A percentile compares a stretch with the other conserved stretches of the same genome.
Conservation (phyloP, 768 basidiomycete species). For the Pulveroboletus sp. region DNA sequence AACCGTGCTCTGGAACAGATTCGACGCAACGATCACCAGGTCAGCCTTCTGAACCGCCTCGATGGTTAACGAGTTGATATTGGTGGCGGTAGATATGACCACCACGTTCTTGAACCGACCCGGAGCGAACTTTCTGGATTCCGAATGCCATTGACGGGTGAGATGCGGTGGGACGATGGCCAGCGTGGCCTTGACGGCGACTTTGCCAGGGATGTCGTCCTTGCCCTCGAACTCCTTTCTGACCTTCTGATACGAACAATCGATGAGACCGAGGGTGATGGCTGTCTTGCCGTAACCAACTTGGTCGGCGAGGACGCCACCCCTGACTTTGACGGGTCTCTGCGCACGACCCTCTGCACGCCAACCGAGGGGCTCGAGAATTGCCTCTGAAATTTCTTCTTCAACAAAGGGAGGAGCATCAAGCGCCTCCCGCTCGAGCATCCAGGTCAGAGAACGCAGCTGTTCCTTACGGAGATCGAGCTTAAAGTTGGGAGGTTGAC, state of each 20-base stretch:
- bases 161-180: constrained; percentile 89
- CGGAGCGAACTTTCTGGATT: constrained; percentile 74
- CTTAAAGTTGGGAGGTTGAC: constrained; percentile 76
- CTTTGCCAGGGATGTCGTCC: constrained; percentile 50
- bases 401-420: constrained; percentile 76
- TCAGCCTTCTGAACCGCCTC: constrained; percentile 77
- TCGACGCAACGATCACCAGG: constrained; percentile 81
- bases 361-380: constrained; percentile 85
- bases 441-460: constrained; percentile 88
- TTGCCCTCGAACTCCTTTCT: constrained; percentile 54
- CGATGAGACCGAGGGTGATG: constrained; percentile 86
- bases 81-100: constrained; percentile 61
- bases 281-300: constrained; percentile 98
- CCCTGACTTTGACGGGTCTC: constrained; percentile 67
- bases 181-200: constrained; percentile 76
- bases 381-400: constrained; percentile 91
- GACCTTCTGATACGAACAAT: constrained; percentile 57
- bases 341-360: constrained; percentile 89
- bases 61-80: constrained; percentile 70
- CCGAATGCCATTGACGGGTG: constrained; percentile 84
- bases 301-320: constrained; percentile 92
- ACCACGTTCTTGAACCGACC: constrained; percentile 46
- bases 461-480: constrained; percentile 78
- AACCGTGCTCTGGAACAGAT: constrained; percentile 73
- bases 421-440: constrained; percentile 72